Percentiles rank a stretch among this genome's conserved stretches.
phyloP scores from a whole-genome alignment of 2,329 filamentous ascomycete genomes.

The Salinomyces thailandicus region DNA sequence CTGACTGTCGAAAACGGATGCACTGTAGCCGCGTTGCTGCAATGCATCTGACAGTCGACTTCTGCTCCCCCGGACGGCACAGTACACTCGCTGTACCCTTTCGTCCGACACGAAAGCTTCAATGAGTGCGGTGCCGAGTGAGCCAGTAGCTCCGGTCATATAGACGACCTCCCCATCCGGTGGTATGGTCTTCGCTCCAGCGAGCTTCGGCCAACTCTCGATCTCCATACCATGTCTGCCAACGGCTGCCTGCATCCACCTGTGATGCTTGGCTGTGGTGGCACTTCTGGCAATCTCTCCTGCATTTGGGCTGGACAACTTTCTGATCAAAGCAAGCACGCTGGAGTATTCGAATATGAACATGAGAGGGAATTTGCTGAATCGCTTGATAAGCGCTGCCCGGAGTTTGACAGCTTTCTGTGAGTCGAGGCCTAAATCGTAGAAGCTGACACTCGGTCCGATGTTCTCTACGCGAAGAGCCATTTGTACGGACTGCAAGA shows the following conservation, averaged over 20 bases:
- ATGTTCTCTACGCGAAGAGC: background rate
- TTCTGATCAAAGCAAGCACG: slow-evolving; percentile 8
- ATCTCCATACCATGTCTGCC: background rate
- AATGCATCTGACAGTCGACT: slow-evolving; percentile 14
- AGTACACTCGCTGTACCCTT: slow-evolving; percentile 20
- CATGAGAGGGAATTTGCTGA: slow-evolving; percentile 1
- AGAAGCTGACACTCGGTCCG: background rate
- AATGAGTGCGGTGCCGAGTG: slow-evolving; percentile 26
- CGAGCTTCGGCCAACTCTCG: background rate
- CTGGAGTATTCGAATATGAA: slow-evolving; percentile 35
- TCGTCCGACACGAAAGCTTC: slow-evolving; percentile 19
- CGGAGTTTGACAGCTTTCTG: slow-evolving; percentile 2
- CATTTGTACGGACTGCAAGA: background rate
- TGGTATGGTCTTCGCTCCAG: background rate
- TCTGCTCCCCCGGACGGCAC: slow-evolving; percentile 14
- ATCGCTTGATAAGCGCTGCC: background rate
- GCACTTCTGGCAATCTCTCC: slow-evolving; percentile 19
- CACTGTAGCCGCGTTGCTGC: slow-evolving; percentile 9
- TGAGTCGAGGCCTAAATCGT: slow-evolving; percentile 1
- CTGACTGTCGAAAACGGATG: slow-evolving; percentile 9
- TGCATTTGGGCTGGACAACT: slow-evolving; percentile 12
- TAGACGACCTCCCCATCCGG: background rate
- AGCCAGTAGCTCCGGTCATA: slow-evolving; percentile 29
- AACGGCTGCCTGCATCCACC: background rate
- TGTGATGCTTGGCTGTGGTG: slow-evolving; percentile 6